Percentiles rank a stretch among this genome's conserved stretches.
These are phyloP conservation scores for Prunus padus DNA, from an alignment of 306 rosid genomes.

Conservation along the genomic window DNA sequence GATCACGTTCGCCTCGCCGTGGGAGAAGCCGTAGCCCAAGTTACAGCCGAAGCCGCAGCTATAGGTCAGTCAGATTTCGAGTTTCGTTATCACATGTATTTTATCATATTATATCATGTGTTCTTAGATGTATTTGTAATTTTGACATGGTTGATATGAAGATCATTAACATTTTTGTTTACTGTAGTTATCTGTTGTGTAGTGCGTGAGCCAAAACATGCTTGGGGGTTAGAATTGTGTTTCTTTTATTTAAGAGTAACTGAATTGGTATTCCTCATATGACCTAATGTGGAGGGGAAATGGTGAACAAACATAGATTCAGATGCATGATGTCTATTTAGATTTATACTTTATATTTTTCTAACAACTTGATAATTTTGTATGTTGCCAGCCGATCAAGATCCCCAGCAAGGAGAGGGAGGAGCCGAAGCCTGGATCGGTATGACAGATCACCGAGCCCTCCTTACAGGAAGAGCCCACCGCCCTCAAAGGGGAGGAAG, in stretches of 20 bases:
- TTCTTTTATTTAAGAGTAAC: not conserved
- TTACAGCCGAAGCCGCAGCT: slow-evolving; percentile 72
- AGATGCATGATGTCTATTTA: not conserved
- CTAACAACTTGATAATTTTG: not conserved
- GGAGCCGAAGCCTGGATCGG: slow-evolving; percentile 52
- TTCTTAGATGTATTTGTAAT: not conserved
- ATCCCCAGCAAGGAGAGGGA: slow-evolving; percentile 57
- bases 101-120: not conserved
- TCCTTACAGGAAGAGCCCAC: slow-evolving; percentile 33
- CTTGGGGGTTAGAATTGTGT: not conserved
- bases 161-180: not conserved
- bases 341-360: not conserved
- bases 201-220: not conserved
- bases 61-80: slow-evolving; percentile 39
- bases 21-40: slow-evolving; percentile 69
- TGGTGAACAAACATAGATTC: not conserved
- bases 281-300: not conserved
- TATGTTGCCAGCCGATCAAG: slow-evolving; percentile 59
- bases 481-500: slow-evolving; percentile 46
- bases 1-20: slow-evolving; percentile 64
- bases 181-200: not conserved
- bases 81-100: not conserved
- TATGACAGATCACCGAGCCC: slow-evolving; percentile 58
- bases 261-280: not conserved
- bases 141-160: not conserved